Evolutionary conservation across 2,329 filamentous ascomycete genomes (phyloP).

Genomic region (Ascocoryne sarcoides): DNA sequence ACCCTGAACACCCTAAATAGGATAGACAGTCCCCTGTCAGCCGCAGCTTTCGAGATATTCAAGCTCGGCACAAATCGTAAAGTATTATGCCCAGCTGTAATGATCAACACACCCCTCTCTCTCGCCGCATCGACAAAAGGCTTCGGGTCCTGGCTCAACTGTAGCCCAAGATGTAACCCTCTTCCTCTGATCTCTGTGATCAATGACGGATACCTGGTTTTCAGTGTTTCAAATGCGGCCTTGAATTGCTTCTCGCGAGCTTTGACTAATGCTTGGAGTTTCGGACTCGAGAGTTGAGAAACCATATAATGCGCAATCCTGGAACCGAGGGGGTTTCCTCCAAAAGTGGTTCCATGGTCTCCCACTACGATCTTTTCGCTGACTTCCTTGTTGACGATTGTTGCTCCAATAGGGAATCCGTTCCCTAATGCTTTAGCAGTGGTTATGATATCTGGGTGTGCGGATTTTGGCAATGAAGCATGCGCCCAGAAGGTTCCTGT

Average conservation of each 20-base stretch:
- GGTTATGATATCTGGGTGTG: conserved; percentile 89
- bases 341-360: conserved; percentile 69
- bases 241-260: conserved; percentile 56
- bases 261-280: conserved; percentile 60
- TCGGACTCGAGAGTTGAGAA: conserved; percentile 59
- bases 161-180: conserved; percentile 79
- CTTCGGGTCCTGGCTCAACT: conserved; percentile 65
- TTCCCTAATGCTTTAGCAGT: conserved; percentile 95
- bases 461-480: conserved; percentile 59
- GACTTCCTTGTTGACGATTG: conserved; percentile 52
- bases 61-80: conserved; percentile 85
- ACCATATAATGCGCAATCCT: conserved; percentile 81
- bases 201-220: conserved; percentile 56
- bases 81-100: conserved; percentile 89
- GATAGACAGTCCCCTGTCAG: conserved; percentile 67
- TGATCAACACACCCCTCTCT: conserved; percentile 79
- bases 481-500: conserved; percentile 93
- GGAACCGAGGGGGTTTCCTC: conserved; percentile 61
- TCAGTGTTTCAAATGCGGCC: conserved; percentile 46
- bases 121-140: conserved; percentile 75
- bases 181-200: conserved; percentile 73
- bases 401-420: conserved; percentile 89
- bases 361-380: conserved; percentile 56
- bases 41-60: conserved; percentile 71
- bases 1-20: no score